A percentile compares a stretch with the other conserved stretches of the same genome.
Evolutionary conservation across 164 flowering plant species (phyloP).

Genomic region (Houttuynia cordata): DNA sequence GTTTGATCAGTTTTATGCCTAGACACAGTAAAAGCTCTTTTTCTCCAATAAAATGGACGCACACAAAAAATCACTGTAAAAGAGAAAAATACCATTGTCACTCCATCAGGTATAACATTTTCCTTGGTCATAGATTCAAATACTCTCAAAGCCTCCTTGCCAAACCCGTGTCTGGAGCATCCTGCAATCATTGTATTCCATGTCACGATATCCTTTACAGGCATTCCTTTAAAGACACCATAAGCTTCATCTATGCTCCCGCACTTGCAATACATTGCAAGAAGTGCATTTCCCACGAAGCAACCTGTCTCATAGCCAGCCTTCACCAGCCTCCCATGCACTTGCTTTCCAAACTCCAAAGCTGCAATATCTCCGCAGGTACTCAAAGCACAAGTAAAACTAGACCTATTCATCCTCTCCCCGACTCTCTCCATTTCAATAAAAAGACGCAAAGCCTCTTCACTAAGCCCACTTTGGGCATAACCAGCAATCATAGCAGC

Average conservation of each 20-base stretch:
- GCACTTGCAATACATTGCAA: conserved; percentile 82
- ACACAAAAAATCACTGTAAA: too few relatives aligned
- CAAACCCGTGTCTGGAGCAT: conserved; percentile 84
- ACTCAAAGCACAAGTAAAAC: conserved; percentile 57
- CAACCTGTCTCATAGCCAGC: conserved; percentile 65
- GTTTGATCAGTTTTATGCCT: too few relatives aligned
- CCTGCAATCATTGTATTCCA: conserved; percentile 90
- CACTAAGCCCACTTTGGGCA: conserved; percentile 57
- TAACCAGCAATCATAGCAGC: conserved; percentile 87
- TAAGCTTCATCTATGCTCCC: conserved; percentile 82
- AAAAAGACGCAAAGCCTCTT: conserved; percentile 57
- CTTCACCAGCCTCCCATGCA: conserved; percentile 62
- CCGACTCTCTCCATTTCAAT: conserved; percentile 62
- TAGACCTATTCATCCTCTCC: conserved; percentile 49
- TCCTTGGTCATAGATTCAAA: conserved; percentile 56
- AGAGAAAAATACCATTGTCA: conserved; percentile 50
- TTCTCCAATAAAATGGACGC: background rate
- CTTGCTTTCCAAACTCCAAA: conserved; percentile 69
- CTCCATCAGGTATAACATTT: conserved; percentile 53
- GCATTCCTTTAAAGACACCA: conserved; percentile 41
- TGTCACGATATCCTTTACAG: conserved; percentile 62
- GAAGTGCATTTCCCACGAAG: conserved; percentile 83
- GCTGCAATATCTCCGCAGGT: conserved; percentile 78
- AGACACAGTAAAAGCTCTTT: too few relatives aligned
- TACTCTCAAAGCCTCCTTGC: conserved; percentile 47